Conservation (phyloP, 2,329 filamentous ascomycete species). For the Fusarium metavorans region DNA sequence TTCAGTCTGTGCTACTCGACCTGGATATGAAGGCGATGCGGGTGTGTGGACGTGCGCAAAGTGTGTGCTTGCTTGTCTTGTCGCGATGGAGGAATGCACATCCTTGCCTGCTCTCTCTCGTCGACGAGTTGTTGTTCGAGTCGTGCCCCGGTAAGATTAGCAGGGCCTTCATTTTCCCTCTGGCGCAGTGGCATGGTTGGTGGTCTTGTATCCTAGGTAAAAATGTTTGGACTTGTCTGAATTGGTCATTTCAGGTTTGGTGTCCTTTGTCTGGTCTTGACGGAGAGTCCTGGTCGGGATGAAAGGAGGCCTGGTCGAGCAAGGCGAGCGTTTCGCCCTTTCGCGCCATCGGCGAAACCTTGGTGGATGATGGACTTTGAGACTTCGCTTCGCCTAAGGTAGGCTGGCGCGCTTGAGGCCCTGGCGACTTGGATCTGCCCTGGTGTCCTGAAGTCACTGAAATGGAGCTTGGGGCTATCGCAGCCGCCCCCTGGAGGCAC, state of each 20-base stretch:
- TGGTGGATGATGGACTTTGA: constrained; percentile 25
- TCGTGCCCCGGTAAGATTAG: constrained; percentile 22
- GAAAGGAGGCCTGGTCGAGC: constrained; percentile 10
- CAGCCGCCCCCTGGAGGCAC: constrained; percentile 32
- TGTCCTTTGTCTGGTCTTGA: constrained; percentile 14
- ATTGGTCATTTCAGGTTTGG: constrained; percentile 31
- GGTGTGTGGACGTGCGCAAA: constrained; percentile 28
- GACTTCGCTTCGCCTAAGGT: constrained; percentile 17
- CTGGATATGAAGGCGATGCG: constrained; percentile 30
- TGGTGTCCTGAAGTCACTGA: constrained; percentile 14
- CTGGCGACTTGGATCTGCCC: constrained; percentile 2
- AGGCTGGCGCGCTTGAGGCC: constrained; percentile 21
- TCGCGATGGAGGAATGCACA: constrained; percentile 13
- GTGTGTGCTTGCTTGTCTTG: constrained; percentile 7
- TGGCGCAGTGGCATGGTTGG: constrained; percentile 4
- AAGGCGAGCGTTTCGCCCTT: constrained; percentile 33
- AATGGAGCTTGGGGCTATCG: constrained; percentile 24
- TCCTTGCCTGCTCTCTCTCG: constrained; percentile 24
- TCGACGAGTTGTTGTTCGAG: constrained; percentile 17
- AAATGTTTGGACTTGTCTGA: constrained; percentile 27
- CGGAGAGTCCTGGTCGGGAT: constrained; percentile 5
- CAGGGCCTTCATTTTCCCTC: constrained; percentile 26
- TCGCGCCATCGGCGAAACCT: constrained; percentile 27
- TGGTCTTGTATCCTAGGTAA: constrained; percentile 25
- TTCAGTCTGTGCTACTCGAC: constrained; percentile 32